These are phyloP conservation scores for Aspergillus sp. DNA, from an alignment of 2,329 filamentous ascomycete species.

Conservation along the genomic window DNA sequence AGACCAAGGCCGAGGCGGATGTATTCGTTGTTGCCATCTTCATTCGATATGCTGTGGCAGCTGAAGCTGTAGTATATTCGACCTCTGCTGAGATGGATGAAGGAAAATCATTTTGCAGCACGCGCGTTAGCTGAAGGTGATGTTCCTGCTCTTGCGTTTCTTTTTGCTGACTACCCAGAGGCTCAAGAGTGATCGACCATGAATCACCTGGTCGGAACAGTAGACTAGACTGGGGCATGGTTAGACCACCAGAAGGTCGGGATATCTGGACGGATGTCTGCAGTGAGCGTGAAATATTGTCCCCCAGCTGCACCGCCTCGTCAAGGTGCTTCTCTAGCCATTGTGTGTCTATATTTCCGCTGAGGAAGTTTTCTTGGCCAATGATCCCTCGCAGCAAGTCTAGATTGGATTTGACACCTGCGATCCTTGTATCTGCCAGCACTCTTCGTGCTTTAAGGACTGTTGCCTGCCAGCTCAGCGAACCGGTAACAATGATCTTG, in stretches of 20 bases:
- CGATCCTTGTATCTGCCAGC: constrained; percentile 55
- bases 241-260: neutral
- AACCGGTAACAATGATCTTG: constrained; percentile 58
- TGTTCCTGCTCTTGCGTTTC: constrained; percentile 35
- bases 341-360: constrained; percentile 53
- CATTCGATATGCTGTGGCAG: constrained; percentile 45
- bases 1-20: constrained; percentile 40
- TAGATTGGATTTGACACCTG: constrained; percentile 60
- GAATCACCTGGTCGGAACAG: constrained; percentile 60
- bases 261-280: neutral
- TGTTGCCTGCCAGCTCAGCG: constrained; percentile 51
- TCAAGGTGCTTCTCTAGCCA: constrained; percentile 57
- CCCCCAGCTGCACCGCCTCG: constrained; percentile 37
- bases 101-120: constrained; percentile 63
- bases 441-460: constrained; percentile 57
- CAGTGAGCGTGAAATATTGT: constrained; percentile 24
- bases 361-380: constrained; percentile 50
- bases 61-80: constrained; percentile 44
- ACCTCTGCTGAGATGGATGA: constrained; percentile 54
- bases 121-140: constrained; percentile 54
- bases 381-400: constrained; percentile 56
- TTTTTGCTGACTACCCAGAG: constrained; percentile 22
- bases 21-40: constrained; percentile 48
- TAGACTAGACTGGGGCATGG: constrained; percentile 36
- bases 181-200: constrained; percentile 54